A percentile compares a stretch with the other conserved stretches of the same genome.
phyloP scores from a whole-genome alignment of 441 rosid species.

The Gossypium schwendimanii region DNA sequence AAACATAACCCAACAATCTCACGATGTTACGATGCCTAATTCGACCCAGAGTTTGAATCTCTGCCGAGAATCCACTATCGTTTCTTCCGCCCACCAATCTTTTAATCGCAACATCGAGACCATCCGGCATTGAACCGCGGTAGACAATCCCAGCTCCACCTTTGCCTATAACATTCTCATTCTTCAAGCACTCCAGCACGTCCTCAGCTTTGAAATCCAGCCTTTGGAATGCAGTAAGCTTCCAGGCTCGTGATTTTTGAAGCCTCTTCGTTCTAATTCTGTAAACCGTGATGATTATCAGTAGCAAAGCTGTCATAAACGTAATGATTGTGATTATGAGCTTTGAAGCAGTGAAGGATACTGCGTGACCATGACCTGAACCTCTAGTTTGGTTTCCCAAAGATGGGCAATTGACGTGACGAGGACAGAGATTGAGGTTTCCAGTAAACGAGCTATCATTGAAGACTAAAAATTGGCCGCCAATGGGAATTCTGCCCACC shows the following conservation, averaged over 20 bases:
- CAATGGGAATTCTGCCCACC: constrained; percentile 50
- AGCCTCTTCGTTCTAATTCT: constrained; percentile 37
- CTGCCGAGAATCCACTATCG: constrained; percentile 87
- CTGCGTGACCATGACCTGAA: constrained; percentile 23
- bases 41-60: constrained; percentile 73
- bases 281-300: constrained; percentile 37
- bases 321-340: constrained; percentile 37
- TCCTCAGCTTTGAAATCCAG: constrained; percentile 72
- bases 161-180: constrained; percentile 87
- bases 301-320: constrained; percentile 29
- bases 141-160: constrained; percentile 89
- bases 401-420: constrained; percentile 31
- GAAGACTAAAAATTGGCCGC: constrained; percentile 69
- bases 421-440: constrained; percentile 59
- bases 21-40: constrained; percentile 82
- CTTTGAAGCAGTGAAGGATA: constrained; percentile 33
- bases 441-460: constrained; percentile 59
- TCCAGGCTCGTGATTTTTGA: constrained; percentile 53
- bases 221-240: constrained; percentile 72
- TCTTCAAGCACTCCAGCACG: constrained; percentile 65
- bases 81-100: constrained; percentile 59
- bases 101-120: constrained; percentile 71
- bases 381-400: constrained; percentile 10
- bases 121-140: constrained; percentile 68
- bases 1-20: constrained; percentile 62